These are phyloP conservation scores for Arctostaphylos glauca DNA, from an alignment of 148 eudicot genomes.

Conservation along the genomic window DNA sequence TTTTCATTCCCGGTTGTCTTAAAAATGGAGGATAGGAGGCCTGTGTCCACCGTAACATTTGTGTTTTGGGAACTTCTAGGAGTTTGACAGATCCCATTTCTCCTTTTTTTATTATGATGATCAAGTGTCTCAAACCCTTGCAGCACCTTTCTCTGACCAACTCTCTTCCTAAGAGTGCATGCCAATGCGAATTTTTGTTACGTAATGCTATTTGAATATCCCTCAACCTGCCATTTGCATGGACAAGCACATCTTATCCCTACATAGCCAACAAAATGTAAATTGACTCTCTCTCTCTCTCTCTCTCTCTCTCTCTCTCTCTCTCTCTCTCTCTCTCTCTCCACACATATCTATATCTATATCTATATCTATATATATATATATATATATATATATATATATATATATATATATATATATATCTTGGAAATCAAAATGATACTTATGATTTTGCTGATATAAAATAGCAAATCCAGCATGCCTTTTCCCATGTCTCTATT, in stretches of 20 bases:
- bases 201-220: too few species aligned
- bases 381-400: too few species aligned
- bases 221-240: too few species aligned
- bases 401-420: neutral
- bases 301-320: too few species aligned
- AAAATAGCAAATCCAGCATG: neutral
- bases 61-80: neutral
- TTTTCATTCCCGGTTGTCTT: neutral
- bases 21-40: neutral
- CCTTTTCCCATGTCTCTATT: neutral
- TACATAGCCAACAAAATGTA: too few species aligned
- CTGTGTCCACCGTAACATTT: neutral
- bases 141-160: neutral
- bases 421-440: neutral
- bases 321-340: too few species aligned
- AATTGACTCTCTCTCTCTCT: neutral
- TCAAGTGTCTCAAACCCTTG: neutral
- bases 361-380: too few species aligned
- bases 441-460: neutral
- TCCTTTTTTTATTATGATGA: neutral
- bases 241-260: too few species aligned
- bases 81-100: neutral
- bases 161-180: neutral
- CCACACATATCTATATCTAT: too few species aligned
- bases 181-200: too few species aligned